Evolutionary conservation across 2,329 filamentous ascomycete species (phyloP).

Genomic region (Rhynchosporium graminicola): DNA sequence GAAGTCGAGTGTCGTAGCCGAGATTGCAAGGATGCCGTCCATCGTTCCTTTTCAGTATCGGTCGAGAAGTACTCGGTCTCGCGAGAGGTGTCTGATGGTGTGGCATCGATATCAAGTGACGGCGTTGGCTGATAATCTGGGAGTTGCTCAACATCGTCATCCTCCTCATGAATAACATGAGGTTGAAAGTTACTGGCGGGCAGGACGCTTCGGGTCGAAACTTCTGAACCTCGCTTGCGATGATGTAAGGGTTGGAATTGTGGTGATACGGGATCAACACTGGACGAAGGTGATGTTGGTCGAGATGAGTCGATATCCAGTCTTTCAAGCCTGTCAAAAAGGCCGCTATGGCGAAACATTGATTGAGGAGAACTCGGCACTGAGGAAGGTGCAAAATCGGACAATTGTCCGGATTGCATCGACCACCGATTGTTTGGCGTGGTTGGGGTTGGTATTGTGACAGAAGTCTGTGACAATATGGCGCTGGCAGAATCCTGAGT

Average conservation of each 20-base stretch:
- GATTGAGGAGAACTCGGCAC: slow-evolving; percentile 81
- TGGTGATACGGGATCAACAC: slow-evolving; percentile 66
- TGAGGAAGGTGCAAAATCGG: slow-evolving; percentile 69
- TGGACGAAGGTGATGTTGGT: slow-evolving; percentile 81
- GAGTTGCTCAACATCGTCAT: slow-evolving; percentile 38
- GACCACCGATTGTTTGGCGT: slow-evolving; percentile 62
- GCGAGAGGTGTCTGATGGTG: slow-evolving; percentile 30
- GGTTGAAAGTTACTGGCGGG: slow-evolving; percentile 41
- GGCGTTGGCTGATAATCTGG: slow-evolving; percentile 30
- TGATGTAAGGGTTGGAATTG: slow-evolving; percentile 55
- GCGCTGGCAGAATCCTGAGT: slow-evolving; percentile 45
- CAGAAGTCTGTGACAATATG: slow-evolving; percentile 48
- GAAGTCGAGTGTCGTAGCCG: slow-evolving; percentile 68
- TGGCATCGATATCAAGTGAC: slow-evolving; percentile 32
- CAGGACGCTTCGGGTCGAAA: slow-evolving; percentile 52
- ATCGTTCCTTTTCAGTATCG: slow-evolving; percentile 22
- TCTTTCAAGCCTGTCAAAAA: slow-evolving; percentile 69
- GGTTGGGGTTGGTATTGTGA: slow-evolving; percentile 51
- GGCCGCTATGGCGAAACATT: slow-evolving; percentile 66
- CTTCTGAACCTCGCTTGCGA: slow-evolving; percentile 57
- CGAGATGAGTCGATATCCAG: slow-evolving; percentile 64
- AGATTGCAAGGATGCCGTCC: slow-evolving; percentile 43
- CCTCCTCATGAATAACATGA: slow-evolving; percentile 42
- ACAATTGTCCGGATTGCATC: slow-evolving; percentile 58
- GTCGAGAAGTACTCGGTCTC: slow-evolving; percentile 23